A percentile compares a stretch with the other conserved stretches of the same genome.
phyloP scores from a whole-genome alignment of 345 rosid species.

The Sonneratia caseolaris region DNA sequence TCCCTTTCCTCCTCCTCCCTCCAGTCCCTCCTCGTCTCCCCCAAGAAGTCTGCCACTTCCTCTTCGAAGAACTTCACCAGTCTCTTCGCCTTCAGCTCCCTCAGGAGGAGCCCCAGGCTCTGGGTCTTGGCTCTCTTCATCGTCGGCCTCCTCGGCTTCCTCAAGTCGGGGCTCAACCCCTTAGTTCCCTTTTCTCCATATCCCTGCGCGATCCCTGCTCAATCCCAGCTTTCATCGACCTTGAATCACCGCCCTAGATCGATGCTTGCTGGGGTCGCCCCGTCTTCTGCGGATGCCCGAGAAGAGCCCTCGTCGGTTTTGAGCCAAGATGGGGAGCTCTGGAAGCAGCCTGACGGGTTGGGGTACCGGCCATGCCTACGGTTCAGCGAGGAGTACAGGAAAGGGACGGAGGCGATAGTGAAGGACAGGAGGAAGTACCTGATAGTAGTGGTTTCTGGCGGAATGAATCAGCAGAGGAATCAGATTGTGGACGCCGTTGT shows the following conservation, averaged over 20 bases:
- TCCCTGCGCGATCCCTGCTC: constrained; percentile 30
- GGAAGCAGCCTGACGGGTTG: constrained; percentile 95
- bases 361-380: constrained; percentile 72
- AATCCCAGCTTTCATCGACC: constrained; percentile 40
- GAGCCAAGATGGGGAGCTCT: constrained; percentile 37
- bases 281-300: not conserved
- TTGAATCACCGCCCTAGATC: constrained; percentile 14
- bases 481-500: constrained; percentile 98
- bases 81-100: constrained; percentile 12
- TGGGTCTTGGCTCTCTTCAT: constrained; percentile 51
- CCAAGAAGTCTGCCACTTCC: constrained; percentile 32
- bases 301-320: not conserved
- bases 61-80: constrained; percentile 14
- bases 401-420: constrained; percentile 29
- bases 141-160: constrained; percentile 43
- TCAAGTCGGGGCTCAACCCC: constrained; percentile 38
- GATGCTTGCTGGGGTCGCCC: not conserved
- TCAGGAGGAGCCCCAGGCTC: constrained; percentile 37
- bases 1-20: constrained; percentile 51
- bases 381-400: constrained; percentile 46
- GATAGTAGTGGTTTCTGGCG: constrained; percentile 89
- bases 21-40: constrained; percentile 48
- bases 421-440: constrained; percentile 51
- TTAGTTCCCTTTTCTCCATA: constrained; percentile 37
- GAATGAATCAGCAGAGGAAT: constrained; percentile 96